Percentiles rank a stretch among this genome's conserved stretches.
Conservation (phyloP, 192 early-diverging fungal species). For the Umbelopsis sp. region DNA sequence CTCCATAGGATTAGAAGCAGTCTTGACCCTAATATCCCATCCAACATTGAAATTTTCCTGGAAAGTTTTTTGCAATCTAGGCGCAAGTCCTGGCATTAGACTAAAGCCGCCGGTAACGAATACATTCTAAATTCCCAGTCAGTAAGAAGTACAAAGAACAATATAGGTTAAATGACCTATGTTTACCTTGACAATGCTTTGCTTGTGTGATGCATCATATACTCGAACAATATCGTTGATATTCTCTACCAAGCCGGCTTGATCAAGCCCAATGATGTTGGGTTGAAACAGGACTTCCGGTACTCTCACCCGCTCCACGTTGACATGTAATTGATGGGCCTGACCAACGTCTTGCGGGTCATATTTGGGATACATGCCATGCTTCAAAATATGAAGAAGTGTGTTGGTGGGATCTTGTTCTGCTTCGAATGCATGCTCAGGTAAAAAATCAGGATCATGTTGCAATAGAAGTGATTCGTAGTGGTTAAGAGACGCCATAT, state of each 20-base stretch:
- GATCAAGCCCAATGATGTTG: conserved; percentile 80
- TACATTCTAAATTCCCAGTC: conserved; percentile 47
- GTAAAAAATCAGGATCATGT: conserved; percentile 77
- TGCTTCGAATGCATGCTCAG: conserved; percentile 69
- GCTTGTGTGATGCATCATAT: conserved; percentile 46
- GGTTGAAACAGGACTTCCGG: conserved; percentile 93
- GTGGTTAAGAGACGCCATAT: conserved; percentile 64
- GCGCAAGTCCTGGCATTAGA: conserved; percentile 61
- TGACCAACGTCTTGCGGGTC: conserved; percentile 67
- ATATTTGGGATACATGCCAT: conserved; percentile 58
- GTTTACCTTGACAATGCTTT: conserved; percentile 55
- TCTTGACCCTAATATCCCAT: conserved; percentile 53
- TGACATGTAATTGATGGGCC: conserved; percentile 83
- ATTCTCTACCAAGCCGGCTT: conserved; percentile 85
- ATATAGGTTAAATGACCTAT: neutral
- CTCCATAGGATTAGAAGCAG: conserved; percentile 68
- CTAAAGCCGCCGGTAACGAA: conserved; percentile 82
- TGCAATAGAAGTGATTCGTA: conserved; percentile 71
- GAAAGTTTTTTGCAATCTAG: conserved; percentile 65
- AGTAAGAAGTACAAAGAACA: neutral
- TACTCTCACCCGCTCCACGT: conserved; percentile 88
- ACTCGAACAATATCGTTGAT: conserved; percentile 64
- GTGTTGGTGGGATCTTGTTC: conserved; percentile 67
- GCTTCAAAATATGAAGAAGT: conserved; percentile 70
- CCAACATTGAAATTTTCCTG: conserved; percentile 63